Percentiles rank a stretch among this genome's conserved stretches.
These are phyloP conservation scores for Colletotrichum kahawae DNA, from an alignment of 2,329 filamentous ascomycete species.

Conservation along the genomic window DNA sequence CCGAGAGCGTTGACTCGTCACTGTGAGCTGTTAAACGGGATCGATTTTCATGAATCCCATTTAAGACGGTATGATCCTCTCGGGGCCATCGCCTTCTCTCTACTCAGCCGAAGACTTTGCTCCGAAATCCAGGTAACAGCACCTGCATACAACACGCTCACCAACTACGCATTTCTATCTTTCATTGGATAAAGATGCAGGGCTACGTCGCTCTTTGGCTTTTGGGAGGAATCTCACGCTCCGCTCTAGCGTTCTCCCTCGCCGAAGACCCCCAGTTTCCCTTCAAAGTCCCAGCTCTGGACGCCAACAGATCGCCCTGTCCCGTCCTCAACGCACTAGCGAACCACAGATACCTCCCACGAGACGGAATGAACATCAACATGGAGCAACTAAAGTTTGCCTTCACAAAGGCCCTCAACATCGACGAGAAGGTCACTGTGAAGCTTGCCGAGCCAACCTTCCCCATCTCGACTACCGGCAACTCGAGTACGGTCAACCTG, in stretches of 20 bases:
- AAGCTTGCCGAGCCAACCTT: slow-evolving; percentile 34
- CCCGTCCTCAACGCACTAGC: slow-evolving; percentile 49
- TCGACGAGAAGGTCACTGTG: background rate
- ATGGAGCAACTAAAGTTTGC: background rate
- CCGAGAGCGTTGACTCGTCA: background rate
- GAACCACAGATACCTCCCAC: slow-evolving; percentile 47
- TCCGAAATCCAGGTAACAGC: background rate
- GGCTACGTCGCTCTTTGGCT: background rate
- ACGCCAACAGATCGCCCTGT: slow-evolving; percentile 32
- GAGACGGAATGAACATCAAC: slow-evolving; percentile 41
- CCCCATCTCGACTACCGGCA: slow-evolving; percentile 20
- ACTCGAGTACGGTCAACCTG: slow-evolving; percentile 21
- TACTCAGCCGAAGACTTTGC: background rate
- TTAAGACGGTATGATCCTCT: background rate
- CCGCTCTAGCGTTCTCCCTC: background rate
- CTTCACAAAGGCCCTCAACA: background rate
- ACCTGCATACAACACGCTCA: background rate
- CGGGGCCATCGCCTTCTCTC: fast-evolving
- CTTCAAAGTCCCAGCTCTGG: background rate
- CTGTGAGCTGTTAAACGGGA: background rate
- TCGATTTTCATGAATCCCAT: background rate
- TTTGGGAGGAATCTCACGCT: background rate
- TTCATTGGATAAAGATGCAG: background rate
- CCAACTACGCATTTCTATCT: background rate
- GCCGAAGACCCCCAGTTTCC: background rate